Conservation (phyloP, 2,329 filamentous ascomycete genomes). For the Cercospora canescens region DNA sequence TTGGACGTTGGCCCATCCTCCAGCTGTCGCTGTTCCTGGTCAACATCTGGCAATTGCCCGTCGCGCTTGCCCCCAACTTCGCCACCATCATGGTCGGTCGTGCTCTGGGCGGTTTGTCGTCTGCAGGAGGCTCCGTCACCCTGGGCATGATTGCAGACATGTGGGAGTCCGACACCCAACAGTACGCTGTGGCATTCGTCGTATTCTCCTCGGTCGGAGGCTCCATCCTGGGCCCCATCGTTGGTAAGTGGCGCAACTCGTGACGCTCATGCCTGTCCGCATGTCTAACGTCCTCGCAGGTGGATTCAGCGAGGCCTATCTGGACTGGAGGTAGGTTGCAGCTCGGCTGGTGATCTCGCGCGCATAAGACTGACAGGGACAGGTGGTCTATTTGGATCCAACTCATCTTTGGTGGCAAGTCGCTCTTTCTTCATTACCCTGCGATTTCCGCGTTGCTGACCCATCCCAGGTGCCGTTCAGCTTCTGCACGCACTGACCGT, state of each 20-base stretch:
- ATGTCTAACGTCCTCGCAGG: too few relatives aligned
- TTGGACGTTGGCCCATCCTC: conserved; percentile 53
- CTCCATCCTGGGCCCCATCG: conserved; percentile 39
- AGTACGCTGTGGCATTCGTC: conserved; percentile 63
- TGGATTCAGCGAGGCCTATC: conserved; percentile 39
- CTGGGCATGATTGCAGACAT: conserved; percentile 67
- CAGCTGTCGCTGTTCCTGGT: conserved; percentile 54
- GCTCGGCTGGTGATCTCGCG: too few relatives aligned
- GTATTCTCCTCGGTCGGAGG: conserved; percentile 46
- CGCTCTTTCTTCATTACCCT: too few relatives aligned
- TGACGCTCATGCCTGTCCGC: too few relatives aligned
- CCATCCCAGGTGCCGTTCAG: too few relatives aligned
- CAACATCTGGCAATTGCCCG: conserved; percentile 56
- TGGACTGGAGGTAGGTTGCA: conserved; percentile 70
- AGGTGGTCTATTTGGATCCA: conserved; percentile 88
- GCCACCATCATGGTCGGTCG: conserved; percentile 50
- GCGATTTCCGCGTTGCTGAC: too few relatives aligned
- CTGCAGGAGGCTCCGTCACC: conserved; percentile 65
- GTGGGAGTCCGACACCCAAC: conserved; percentile 60
- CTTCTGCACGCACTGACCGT: conserved; percentile 60
- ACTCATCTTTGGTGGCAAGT: conserved; percentile 72
- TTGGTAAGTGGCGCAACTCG: too few relatives aligned
- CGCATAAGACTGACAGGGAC: too few relatives aligned
- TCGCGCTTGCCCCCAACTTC: conserved; percentile 48
- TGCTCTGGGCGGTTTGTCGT: conserved; percentile 58